These are phyloP conservation scores for Medicago arabica DNA, from an alignment of 306 rosid species.

Conservation along the genomic window DNA sequence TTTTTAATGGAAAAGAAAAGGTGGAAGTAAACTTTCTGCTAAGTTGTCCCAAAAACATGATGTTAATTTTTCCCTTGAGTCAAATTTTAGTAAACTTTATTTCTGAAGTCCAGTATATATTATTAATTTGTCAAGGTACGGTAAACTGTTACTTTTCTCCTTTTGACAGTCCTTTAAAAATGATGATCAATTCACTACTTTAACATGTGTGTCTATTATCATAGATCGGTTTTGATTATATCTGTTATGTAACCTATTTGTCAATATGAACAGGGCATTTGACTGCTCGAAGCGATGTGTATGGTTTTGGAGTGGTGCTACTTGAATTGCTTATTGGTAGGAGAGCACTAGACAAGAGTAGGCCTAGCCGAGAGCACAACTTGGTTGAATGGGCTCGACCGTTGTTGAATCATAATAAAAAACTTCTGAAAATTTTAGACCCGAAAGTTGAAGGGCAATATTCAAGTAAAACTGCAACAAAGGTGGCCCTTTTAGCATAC, in stretches of 20 bases:
- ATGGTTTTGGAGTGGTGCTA: constrained; percentile 92
- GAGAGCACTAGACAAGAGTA: constrained; percentile 89
- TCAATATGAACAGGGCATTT: constrained; percentile 75
- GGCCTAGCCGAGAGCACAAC: constrained; percentile 92
- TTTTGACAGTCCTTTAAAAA: neutral
- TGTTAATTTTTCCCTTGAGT: neutral
- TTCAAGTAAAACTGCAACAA: constrained; percentile 63
- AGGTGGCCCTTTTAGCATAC: constrained; percentile 77
- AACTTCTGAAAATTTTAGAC: constrained; percentile 73
- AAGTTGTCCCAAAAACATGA: neutral
- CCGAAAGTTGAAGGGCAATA: constrained; percentile 89
- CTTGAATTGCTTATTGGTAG: constrained; percentile 93
- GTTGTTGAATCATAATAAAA: constrained; percentile 77
- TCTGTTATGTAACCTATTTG: constrained; percentile 37
- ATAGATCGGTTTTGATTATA: neutral
- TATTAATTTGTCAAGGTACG: neutral
- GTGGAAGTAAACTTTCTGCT: neutral
- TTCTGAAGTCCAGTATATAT: neutral
- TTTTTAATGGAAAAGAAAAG: constrained; percentile 10
- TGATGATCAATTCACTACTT: constrained; percentile 1
- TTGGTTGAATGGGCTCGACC: constrained; percentile 97
- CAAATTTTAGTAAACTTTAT: neutral
- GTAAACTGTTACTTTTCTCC: neutral
- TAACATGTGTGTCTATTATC: neutral
- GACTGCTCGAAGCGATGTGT: constrained; percentile 92